A percentile compares a stretch with the other conserved stretches of the same genome.
Conservation (phyloP, 2,329 filamentous ascomycete genomes). For the Dothidotthia symphoricarpi region DNA sequence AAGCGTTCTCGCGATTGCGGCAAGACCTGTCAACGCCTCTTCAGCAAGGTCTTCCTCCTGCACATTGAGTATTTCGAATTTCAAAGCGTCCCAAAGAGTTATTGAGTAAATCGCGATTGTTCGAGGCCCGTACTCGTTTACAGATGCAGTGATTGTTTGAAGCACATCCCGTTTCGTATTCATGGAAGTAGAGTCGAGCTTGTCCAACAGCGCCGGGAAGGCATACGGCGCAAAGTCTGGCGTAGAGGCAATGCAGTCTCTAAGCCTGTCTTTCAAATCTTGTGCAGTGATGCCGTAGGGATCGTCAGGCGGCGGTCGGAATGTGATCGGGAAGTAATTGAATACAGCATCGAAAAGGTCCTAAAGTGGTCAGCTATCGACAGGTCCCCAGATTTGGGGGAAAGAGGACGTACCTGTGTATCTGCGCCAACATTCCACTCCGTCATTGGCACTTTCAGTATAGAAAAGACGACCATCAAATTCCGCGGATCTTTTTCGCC, state of each 20-base stretch:
- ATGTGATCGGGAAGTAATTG: constrained; percentile 72
- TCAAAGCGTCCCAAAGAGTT: constrained; percentile 66
- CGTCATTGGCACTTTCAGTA: constrained; percentile 64
- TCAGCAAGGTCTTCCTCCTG: constrained; percentile 65
- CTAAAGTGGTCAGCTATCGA: constrained; percentile 14
- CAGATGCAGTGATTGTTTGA: constrained; percentile 60
- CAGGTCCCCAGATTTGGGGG: not conserved
- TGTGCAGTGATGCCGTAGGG: constrained; percentile 69
- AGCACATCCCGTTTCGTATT: constrained; percentile 69
- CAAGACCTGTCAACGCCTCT: constrained; percentile 56
- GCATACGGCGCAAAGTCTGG: constrained; percentile 63
- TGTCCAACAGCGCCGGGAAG: constrained; percentile 66
- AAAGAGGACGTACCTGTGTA: constrained; percentile 29
- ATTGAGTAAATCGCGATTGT: constrained; percentile 63
- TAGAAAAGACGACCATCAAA: constrained; percentile 68
- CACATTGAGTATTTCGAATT: constrained; percentile 66
- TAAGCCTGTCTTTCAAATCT: constrained; percentile 63
- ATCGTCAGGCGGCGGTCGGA: constrained; percentile 66
- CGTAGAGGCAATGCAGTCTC: constrained; percentile 63
- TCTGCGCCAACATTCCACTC: constrained; percentile 65
- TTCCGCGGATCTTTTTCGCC: constrained; percentile 70
- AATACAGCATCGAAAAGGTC: constrained; percentile 67
- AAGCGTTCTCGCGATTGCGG: constrained; percentile 56
- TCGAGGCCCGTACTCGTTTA: constrained; percentile 57
- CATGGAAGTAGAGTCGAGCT: constrained; percentile 66